A percentile compares a stretch with the other conserved stretches of the same genome.
phyloP scores from a whole-genome alignment of 495 filamentous ascomycete genomes.

The Penicillium tannophilum region DNA sequence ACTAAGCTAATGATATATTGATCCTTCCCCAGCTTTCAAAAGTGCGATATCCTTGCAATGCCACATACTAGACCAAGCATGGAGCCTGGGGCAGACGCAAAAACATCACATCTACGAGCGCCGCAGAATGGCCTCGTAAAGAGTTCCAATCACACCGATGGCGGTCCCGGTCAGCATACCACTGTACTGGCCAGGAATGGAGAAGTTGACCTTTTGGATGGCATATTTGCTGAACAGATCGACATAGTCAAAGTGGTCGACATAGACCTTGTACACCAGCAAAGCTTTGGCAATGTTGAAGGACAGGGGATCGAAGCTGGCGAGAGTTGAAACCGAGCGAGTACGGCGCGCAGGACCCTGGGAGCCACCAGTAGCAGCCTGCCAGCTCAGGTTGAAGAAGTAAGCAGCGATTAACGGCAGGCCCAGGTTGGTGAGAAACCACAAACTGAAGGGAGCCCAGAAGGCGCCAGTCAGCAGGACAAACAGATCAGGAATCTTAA shows the following conservation, averaged over 20 bases:
- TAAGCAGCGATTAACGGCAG: conserved; percentile 74
- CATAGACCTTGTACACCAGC: conserved; percentile 76
- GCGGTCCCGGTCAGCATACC: conserved; percentile 72
- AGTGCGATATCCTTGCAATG: conserved; percentile 5
- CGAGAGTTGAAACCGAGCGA: conserved; percentile 35
- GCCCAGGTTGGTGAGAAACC: conserved; percentile 70
- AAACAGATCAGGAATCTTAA: conserved; percentile 81
- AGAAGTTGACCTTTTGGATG: conserved; percentile 61
- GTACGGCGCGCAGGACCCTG: conserved; percentile 24
- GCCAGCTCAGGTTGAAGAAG: conserved; percentile 79
- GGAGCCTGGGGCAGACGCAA: conserved; percentile 21
- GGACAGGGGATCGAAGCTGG: conserved; percentile 77
- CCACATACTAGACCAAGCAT: conserved; percentile 19
- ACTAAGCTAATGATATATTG: background rate
- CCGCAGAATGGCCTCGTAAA: conserved; percentile 84
- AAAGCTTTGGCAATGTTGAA: conserved; percentile 88
- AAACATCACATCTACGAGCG: conserved; percentile 49
- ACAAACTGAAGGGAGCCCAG: conserved; percentile 81
- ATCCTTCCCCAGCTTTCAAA: background rate
- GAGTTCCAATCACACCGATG: conserved; percentile 66
- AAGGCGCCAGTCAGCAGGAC: conserved; percentile 73
- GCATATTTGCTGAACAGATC: conserved; percentile 59
- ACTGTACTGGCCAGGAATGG: conserved; percentile 70
- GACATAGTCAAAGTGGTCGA: conserved; percentile 65
- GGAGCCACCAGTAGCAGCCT: conserved; percentile 34